A percentile compares a stretch with the other conserved stretches of the same genome.
phyloP scores from a whole-genome alignment of 805 yeast genomes.

The Zygoascus ofunaensis region DNA sequence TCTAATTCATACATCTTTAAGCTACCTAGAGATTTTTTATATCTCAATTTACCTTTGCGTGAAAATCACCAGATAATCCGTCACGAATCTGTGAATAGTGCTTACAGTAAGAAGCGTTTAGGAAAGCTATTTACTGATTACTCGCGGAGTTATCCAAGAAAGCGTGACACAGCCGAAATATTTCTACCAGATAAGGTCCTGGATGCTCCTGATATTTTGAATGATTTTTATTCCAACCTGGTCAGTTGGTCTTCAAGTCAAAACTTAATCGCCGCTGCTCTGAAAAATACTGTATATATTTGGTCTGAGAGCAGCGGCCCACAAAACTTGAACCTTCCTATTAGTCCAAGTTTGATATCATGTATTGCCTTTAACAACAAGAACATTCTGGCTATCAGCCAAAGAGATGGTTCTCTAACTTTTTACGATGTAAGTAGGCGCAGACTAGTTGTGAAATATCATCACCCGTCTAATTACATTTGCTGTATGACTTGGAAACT shows the following conservation, averaged over 20 bases:
- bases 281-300: constrained; percentile 45
- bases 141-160: not conserved
- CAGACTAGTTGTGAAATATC: constrained; percentile 24
- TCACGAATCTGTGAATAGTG: too few relatives aligned
- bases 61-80: too few relatives aligned
- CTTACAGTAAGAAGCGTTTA: too few relatives aligned
- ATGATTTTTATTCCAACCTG: constrained; percentile 68
- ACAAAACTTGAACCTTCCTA: constrained; percentile 29
- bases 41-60: too few relatives aligned
- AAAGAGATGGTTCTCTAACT: constrained; percentile 14
- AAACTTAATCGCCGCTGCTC: constrained; percentile 52
- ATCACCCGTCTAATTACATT: constrained; percentile 31
- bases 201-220: constrained; percentile 59
- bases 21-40: too few relatives aligned
- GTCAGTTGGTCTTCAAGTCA: constrained; percentile 59
- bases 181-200: constrained; percentile 26
- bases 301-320: constrained; percentile 51
- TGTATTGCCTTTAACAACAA: constrained; percentile 11
- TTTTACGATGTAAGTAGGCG: constrained; percentile 25
- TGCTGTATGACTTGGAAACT: constrained; percentile 57
- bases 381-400: constrained; percentile 13
- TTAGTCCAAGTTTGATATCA: constrained; percentile 5
- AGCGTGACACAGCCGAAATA: constrained; percentile 16
- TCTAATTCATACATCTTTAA: too few relatives aligned
- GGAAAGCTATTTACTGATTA: not conserved